Evolutionary conservation across 345 rosid species (phyloP), one percentile per base, ranked within the genome.

Genomic region (Physaria fendleri): DNA sequence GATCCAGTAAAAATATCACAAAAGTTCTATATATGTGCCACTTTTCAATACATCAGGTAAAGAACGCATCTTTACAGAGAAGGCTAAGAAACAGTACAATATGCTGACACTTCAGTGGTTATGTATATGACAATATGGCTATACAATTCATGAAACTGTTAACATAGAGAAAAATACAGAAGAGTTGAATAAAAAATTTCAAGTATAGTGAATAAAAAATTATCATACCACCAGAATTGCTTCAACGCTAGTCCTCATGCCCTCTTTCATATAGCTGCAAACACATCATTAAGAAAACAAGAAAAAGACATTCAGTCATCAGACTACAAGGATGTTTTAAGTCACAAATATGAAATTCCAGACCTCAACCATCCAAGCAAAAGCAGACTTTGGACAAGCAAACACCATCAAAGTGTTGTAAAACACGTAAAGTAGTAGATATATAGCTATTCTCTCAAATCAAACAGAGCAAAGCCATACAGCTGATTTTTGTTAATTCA

Each of bases 161-260:
- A 30, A 54, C 60, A 9, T 18, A 40, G 33, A 56, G 2, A 29
- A 22, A 63, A 49, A 28, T 18, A 48, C 41, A 48, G 13, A 24
- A 8, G 20, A 46, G 39, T 18, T 23, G 39, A 27, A 18, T 13
- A 40, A 48, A n/a, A n/a, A n/a, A n/a, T n/a, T n/a, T n/a, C 54
- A 56, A 30, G 40, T 5, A 56, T 13, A 46, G 14, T 10, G 20
- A 13, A 55, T 15, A 0, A 3, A 47, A 56, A 30, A 21, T 25
- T 22, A n/a, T 5, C 78, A 43, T 75, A 89, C 99, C 97, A 86
- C 83, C 44, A 93, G 75, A 78, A 93, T 86, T 38, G 87, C 99
- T 58, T 89, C 97, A 7, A 93, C 97, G 17, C 97, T 89, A 3
- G 95, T 84, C 76, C 97, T 81, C 99, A 93, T 87, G 30, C 99